phyloP scores from a whole-genome alignment of 768 basidiomycete genomes.

The Suillus subalutaceus region DNA sequence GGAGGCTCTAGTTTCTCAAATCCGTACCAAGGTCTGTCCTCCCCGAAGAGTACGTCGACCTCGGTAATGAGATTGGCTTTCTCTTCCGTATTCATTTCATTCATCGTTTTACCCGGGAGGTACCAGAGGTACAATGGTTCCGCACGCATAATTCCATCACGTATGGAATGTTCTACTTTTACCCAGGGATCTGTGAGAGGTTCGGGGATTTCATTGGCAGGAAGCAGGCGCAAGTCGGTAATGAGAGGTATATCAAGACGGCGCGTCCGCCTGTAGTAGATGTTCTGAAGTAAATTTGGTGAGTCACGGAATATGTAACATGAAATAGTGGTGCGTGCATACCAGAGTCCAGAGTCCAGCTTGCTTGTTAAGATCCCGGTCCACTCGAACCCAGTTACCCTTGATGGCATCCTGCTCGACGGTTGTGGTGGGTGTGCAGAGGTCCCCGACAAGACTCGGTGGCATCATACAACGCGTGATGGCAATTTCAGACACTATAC shows the following conservation, averaged over 20 bases:
- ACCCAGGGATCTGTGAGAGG: slow-evolving; percentile 58
- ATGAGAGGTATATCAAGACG: slow-evolving; percentile 82
- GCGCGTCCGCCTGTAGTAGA: slow-evolving; percentile 87
- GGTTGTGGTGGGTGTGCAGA: slow-evolving; percentile 73
- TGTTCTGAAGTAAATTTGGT: slow-evolving; percentile 40
- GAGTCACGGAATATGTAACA: slow-evolving; percentile 8
- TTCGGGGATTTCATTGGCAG: slow-evolving; percentile 53
- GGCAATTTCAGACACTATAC: slow-evolving; percentile 78
- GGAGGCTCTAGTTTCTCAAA: slow-evolving; percentile 74
- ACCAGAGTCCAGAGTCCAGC: slow-evolving; percentile 64
- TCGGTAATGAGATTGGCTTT: slow-evolving; percentile 78
- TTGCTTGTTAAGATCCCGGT: slow-evolving; percentile 75
- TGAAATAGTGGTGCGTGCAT: slow-evolving; percentile 32
- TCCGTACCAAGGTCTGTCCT: slow-evolving; percentile 83
- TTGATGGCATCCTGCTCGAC: slow-evolving; percentile 73
- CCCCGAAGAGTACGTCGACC: slow-evolving; percentile 88
- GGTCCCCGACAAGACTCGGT: slow-evolving; percentile 53
- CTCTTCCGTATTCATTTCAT: slow-evolving; percentile 61
- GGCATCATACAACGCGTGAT: slow-evolving; percentile 69
- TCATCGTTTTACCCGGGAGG: slow-evolving; percentile 62
- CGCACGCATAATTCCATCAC: slow-evolving; percentile 60
- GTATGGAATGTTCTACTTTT: slow-evolving; percentile 61
- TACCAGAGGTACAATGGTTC: slow-evolving; percentile 80
- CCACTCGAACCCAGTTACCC: slow-evolving; percentile 90
- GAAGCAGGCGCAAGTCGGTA: slow-evolving; percentile 68